These are phyloP conservation scores for Microdochium bolleyi DNA, from an alignment of 2,329 filamentous ascomycete genomes.

Conservation along the genomic window DNA sequence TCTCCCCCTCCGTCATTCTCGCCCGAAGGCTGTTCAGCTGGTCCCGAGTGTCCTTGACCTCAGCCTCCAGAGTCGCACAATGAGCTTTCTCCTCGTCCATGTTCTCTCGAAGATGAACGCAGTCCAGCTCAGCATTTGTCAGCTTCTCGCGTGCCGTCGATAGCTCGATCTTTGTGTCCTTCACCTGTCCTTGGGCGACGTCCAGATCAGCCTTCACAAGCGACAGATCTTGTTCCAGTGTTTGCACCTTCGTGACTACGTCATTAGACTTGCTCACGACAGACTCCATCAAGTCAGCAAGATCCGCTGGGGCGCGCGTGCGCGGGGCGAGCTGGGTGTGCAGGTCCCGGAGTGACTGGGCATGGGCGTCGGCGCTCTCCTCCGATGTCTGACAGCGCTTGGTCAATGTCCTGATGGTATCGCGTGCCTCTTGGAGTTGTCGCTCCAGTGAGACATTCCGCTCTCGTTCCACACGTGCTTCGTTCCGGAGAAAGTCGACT, in stretches of 20 bases:
- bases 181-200: constrained; percentile 44
- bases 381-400: constrained; percentile 43
- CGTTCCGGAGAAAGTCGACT: constrained; percentile 54
- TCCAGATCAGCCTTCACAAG: constrained; percentile 58
- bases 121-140: constrained; percentile 40
- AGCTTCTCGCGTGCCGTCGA: constrained; percentile 43
- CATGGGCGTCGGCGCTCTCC: constrained; percentile 41
- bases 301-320: constrained; percentile 45
- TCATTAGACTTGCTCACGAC: constrained; percentile 51
- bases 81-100: constrained; percentile 46
- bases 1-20: constrained; percentile 75
- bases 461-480: constrained; percentile 51
- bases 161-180: constrained; percentile 50
- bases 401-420: constrained; percentile 42
- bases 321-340: constrained; percentile 49
- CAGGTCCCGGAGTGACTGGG: constrained; percentile 48
- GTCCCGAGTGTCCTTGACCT: constrained; percentile 56
- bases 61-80: constrained; percentile 43
- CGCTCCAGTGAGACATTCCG: constrained; percentile 50
- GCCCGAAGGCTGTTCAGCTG: constrained; percentile 62
- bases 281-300: constrained; percentile 49
- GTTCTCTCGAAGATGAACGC: constrained; percentile 44
- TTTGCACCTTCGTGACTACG: constrained; percentile 50
- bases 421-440: constrained; percentile 45
- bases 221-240: constrained; percentile 49